Conservation (phyloP, 305 asterid species). For the Rubia tinctorum region DNA sequence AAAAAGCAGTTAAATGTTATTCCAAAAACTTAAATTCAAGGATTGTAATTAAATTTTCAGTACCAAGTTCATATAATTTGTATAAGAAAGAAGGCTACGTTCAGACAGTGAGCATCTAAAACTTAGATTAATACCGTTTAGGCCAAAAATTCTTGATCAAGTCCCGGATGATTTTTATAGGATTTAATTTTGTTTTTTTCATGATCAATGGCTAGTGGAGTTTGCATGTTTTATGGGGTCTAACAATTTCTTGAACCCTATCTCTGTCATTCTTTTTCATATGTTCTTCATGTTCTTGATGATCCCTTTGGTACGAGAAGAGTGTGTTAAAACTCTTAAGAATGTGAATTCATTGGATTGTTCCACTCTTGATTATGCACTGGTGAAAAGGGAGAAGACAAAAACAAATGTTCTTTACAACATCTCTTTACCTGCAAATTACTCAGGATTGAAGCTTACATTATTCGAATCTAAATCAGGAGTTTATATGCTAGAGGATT, state of each 20-base stretch:
- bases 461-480: slow-evolving; percentile 44
- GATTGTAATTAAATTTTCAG: too few relatives aligned
- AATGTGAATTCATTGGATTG: slow-evolving; percentile 45
- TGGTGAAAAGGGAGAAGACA: slow-evolving; percentile 25
- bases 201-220: slow-evolving; percentile 28
- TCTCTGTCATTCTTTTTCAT: slow-evolving; percentile 25
- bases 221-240: slow-evolving; percentile 52
- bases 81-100: too few relatives aligned
- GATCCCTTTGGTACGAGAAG: slow-evolving; percentile 23
- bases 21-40: too few relatives aligned
- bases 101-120: too few relatives aligned
- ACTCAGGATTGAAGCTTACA: slow-evolving; percentile 38
- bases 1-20: too few relatives aligned
- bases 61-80: too few relatives aligned
- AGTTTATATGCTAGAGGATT: slow-evolving; percentile 49
- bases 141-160: too few relatives aligned
- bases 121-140: too few relatives aligned
- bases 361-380: slow-evolving; percentile 39
- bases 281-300: slow-evolving; percentile 16
- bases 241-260: slow-evolving; percentile 24
- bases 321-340: slow-evolving; percentile 6
- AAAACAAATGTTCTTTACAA: slow-evolving; percentile 51
- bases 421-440: slow-evolving; percentile 48
- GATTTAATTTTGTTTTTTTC: slow-evolving; percentile 3
- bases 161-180: not conserved